Evolutionary conservation across 345 rosid species (phyloP), one percentile per base, ranked within the genome.

Genomic region (Gossypium sturtianum): DNA sequence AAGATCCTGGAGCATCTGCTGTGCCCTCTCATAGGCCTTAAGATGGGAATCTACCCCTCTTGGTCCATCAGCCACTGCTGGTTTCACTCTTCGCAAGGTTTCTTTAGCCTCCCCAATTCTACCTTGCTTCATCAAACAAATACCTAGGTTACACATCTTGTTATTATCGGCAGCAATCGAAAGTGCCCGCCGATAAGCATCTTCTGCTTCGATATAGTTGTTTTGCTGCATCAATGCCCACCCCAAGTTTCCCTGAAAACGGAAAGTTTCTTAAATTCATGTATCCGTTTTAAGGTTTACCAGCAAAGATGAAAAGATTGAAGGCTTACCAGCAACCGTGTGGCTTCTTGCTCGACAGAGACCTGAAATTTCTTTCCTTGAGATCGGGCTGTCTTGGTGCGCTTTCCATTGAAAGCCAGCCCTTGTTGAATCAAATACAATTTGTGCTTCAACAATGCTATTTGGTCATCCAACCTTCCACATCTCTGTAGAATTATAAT

Each of bases 341-440:
- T 95, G n/a, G 98, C 99, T 85, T 95, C 99, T 84, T 95, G 98
- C 51, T 91, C 98, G 9, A 93, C 94, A 1, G 98, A 95, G 79
- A 95, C 99, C 79, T 95, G 98, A 68, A 95, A 91, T 41, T 95
- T 95, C 83, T 93, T 95, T 51, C 98, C 99, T 17, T 93, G 99
- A 76, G 99, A 95, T 38, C 99, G 77, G 13, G 99, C 99, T 9
- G 98, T 95, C 72, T 93, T 95, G 47, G 99, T 93, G 73, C 98
- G 84, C 73, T 95, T 95, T 38, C 99, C 98, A 58, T 95, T 95
- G 82, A 94, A 94, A 72, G 98, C 98, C 25, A 94, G 79, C 0
- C 98, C 98, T 82, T 92, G 92, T 48, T 94, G 97, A 56, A 94
- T 94, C 82, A 94, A 77, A 49, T 58, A 87, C 67, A 94, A 77